phyloP scores from a whole-genome alignment of 805 yeast species.

The fission yeast (Schizosaccharomyces pombe) region DNA sequence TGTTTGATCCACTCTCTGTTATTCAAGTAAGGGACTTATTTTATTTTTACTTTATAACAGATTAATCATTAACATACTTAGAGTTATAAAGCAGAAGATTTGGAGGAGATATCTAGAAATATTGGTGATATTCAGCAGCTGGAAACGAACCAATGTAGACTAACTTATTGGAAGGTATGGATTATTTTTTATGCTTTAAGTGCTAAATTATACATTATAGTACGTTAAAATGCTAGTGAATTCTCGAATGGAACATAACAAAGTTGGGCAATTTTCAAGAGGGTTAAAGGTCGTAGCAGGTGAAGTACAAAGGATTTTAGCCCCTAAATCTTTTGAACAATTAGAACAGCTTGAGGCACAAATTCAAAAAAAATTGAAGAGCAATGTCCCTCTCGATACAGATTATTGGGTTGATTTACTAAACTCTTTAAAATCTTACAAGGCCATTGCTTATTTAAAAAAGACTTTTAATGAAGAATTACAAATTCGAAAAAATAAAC shows the following conservation, averaged over 20 bases:
- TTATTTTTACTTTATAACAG: too few relatives aligned
- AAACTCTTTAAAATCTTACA: slow-evolving; percentile 11
- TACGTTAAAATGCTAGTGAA: neutral
- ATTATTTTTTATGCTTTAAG: neutral
- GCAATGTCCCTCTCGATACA: slow-evolving; percentile 10
- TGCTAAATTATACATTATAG: neutral
- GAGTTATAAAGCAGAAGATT: too few relatives aligned
- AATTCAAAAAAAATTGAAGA: slow-evolving; percentile 9
- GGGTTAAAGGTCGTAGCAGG: slow-evolving; percentile 10
- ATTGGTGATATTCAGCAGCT: too few relatives aligned
- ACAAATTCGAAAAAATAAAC: slow-evolving; percentile 6
- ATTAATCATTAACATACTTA: too few relatives aligned
- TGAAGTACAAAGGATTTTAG: slow-evolving; percentile 14
- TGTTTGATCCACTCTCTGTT: neutral
- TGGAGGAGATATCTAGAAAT: too few relatives aligned
- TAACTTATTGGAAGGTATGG: neutral
- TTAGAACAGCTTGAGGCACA: slow-evolving; percentile 11
- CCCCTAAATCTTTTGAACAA: slow-evolving; percentile 12
- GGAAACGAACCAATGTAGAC: neutral
- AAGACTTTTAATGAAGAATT: slow-evolving; percentile 7
- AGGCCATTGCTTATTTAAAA: slow-evolving; percentile 9
- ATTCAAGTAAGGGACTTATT: neutral
- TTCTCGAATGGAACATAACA: neutral
- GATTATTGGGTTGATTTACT: slow-evolving; percentile 15
- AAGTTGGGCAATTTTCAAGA: neutral